phyloP scores from a whole-genome alignment of 352 stramenopile genomes.

The Thalassiosira ordinaria region DNA sequence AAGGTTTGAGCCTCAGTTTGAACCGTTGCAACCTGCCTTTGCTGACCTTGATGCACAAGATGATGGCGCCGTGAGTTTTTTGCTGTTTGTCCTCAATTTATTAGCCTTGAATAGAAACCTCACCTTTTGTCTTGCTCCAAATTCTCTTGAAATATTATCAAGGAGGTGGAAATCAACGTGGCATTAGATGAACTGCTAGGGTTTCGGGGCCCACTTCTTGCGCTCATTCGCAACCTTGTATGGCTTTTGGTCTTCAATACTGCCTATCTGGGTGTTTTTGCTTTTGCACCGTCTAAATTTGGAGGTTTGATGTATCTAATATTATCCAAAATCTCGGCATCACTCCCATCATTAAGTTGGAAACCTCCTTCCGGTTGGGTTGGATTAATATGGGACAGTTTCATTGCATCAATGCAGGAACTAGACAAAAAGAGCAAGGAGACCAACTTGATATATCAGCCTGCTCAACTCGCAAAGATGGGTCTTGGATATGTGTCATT shows the following conservation, averaged over 20 bases:
- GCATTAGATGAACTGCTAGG: slow-evolving; percentile 97
- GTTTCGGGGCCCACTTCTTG: slow-evolving; percentile 91
- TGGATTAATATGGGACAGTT: slow-evolving; percentile 19
- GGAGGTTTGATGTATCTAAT: slow-evolving; percentile 72
- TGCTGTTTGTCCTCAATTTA: not conserved
- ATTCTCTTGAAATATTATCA: not conserved
- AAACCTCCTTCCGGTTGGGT: slow-evolving; percentile 7
- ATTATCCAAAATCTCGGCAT: slow-evolving; percentile 82
- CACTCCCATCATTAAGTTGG: not conserved
- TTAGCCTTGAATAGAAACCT: not conserved
- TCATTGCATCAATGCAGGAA: slow-evolving; percentile 30
- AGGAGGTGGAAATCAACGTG: slow-evolving; percentile 86
- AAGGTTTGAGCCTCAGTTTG: slow-evolving; percentile 71
- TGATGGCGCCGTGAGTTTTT: slow-evolving; percentile 53
- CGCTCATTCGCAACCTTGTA: slow-evolving; percentile 95
- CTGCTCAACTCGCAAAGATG: slow-evolving; percentile 48
- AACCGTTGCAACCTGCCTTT: slow-evolving; percentile 66
- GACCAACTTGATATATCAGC: slow-evolving; percentile 56
- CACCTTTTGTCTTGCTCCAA: not conserved
- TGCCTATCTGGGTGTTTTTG: slow-evolving; percentile 95
- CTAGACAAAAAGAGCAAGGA: slow-evolving; percentile 49
- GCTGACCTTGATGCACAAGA: slow-evolving; percentile 55
- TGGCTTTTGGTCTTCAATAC: slow-evolving; percentile 98
- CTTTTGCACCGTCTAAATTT: slow-evolving; percentile 94
- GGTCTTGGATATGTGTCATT: slow-evolving; percentile 54